Conservation (phyloP, 768 basidiomycete genomes). For the Cystobasidium ongulense region DNA sequence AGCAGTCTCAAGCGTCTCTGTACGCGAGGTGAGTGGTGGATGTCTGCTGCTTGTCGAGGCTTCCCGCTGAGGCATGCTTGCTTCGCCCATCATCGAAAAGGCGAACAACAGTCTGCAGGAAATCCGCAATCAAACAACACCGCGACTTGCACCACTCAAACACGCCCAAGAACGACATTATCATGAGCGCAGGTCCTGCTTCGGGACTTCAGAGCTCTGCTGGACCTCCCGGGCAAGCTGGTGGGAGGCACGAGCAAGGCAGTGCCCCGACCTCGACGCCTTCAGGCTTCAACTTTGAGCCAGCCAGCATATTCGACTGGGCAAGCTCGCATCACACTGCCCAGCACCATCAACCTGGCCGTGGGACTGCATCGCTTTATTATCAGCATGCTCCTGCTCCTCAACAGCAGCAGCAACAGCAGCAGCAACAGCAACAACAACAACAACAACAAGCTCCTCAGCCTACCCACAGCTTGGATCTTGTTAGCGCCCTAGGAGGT, state of each 20-base stretch:
- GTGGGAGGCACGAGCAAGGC: neutral
- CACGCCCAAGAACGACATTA: too few relatives aligned
- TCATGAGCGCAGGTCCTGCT: neutral
- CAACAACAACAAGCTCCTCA: neutral
- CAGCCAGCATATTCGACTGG: constrained; percentile 3
- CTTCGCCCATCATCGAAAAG: too few relatives aligned
- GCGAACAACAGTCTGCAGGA: too few relatives aligned
- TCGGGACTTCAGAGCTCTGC: neutral
- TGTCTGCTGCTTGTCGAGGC: neutral
- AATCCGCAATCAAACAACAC: too few relatives aligned
- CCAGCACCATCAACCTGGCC: neutral
- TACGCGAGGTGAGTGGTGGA: too few relatives aligned
- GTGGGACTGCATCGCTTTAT: neutral
- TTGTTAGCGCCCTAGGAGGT: neutral
- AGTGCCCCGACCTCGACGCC: neutral
- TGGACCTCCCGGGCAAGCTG: neutral
- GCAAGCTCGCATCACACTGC: neutral
- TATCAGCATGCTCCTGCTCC: constrained; percentile 1
- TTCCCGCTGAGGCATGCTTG: neutral
- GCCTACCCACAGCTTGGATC: neutral
- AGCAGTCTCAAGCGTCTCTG: too few relatives aligned
- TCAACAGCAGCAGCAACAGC: neutral
- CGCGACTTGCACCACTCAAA: neutral
- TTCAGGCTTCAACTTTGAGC: neutral
- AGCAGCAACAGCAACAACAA: neutral